A percentile compares a stretch with the other conserved stretches of the same genome.
Evolutionary conservation across 108 stramenopile genomes (phyloP).

Genomic region (Aurantiochytrium sp.): DNA sequence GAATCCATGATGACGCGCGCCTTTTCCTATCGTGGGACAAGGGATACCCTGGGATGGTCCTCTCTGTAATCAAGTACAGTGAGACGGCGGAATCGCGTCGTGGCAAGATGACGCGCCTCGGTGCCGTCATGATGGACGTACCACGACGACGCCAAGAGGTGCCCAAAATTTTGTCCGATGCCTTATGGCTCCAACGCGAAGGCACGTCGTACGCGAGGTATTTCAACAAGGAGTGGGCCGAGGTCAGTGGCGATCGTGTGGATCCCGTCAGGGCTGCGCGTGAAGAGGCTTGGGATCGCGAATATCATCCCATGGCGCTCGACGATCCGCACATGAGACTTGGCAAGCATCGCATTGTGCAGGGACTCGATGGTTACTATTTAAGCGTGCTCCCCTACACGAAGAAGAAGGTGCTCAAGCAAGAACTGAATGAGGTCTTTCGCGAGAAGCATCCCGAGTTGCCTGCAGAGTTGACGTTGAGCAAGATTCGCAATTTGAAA

Average conservation of each 20-base stretch:
- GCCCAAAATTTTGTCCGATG: neutral
- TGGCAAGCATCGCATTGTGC: constrained; percentile 10
- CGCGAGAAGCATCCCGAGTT: constrained; percentile 9
- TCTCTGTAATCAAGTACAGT: neutral
- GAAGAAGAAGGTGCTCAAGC: neutral
- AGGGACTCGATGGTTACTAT: neutral
- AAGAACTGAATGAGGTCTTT: neutral
- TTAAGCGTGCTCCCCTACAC: neutral
- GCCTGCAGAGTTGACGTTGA: neutral
- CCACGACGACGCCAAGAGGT: neutral
- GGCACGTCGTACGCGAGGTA: neutral
- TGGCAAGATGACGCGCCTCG: neutral
- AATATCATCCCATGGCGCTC: neutral
- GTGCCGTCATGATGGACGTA: neutral
- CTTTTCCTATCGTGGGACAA: neutral
- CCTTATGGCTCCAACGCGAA: neutral
- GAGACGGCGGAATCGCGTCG: neutral
- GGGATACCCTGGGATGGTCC: neutral
- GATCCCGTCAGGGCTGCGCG: neutral
- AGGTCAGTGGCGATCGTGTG: neutral
- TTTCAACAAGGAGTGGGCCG: constrained; percentile 12
- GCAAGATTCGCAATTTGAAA: constrained; percentile 6
- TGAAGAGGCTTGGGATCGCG: constrained; percentile 1
- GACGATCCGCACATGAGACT: neutral
- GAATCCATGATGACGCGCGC: neutral